Evolutionary conservation across 1,139 yeast genomes (phyloP), one percentile per base, ranked within the genome.

Genomic region (Kodamaea arcana): DNA sequence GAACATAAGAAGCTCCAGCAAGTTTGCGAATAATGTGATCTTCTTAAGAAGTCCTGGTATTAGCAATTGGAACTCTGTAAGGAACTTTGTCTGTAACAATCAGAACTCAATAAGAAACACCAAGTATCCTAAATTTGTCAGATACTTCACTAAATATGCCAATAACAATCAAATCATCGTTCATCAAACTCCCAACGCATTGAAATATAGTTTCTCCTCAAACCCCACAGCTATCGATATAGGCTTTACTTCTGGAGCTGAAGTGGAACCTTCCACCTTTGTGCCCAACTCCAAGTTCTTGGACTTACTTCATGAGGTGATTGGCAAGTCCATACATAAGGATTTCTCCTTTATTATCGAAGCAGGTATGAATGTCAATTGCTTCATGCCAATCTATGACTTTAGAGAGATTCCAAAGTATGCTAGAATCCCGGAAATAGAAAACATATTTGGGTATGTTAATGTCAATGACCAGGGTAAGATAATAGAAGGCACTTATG

Each of bases 331-430:
- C 15, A 48, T 67, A 10, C 55, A 60, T 24, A 43, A 73, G 11
- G 88, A 83, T 54, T 76, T 78, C 36, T 54, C 80, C 4, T 83
- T 77, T 53, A 62, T 69, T 18, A 62, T 80, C 50, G 80, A 83
- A 41, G 86, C 88, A 1, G 69, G 78, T 4, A 72, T 75, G 24
- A 80, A 75, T 48, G 72, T 74, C 15, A 55, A 65, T 28, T 60
- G 73, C 0, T 80, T 59, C 56, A 79, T 83, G 82, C 86, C 88
- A 5, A 72, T 85, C 29, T 82, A 78, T 47, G 95, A 85, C 51
- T 68, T 81, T 43, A 65, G 94, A 40, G 76, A 72, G 35, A 70
- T 78, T 2, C 90, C 94, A 1, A 62, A 75, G 16, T 78, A 74
- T 44, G 85, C 85, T 10, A 68, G 94, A 38, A 72, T 77, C 15